Evolutionary conservation across 164 flowering plant species (phyloP).

Genomic region (Houttuynia cordata): DNA sequence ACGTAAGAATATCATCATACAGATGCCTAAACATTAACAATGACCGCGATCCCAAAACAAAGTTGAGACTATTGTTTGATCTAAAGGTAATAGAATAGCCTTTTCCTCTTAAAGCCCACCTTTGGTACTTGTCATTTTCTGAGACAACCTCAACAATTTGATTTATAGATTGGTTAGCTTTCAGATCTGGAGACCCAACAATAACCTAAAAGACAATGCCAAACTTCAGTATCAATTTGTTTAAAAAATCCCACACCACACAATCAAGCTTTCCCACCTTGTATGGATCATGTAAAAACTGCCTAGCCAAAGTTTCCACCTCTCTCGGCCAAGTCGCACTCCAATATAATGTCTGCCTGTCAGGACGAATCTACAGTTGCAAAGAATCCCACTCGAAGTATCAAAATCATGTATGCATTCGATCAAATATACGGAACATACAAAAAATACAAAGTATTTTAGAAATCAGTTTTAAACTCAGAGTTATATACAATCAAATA

Average conservation of each 20-base stretch:
- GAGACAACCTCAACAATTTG: conserved; percentile 85
- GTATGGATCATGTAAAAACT: conserved; percentile 73
- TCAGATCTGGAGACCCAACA: conserved; percentile 78
- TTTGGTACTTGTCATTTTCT: conserved; percentile 71
- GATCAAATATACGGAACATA: neutral
- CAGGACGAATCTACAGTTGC: conserved; percentile 75
- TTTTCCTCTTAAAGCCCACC: conserved; percentile 29
- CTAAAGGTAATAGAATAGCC: neutral
- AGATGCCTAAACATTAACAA: neutral
- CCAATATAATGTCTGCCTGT: conserved; percentile 96
- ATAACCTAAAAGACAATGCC: conserved; percentile 39
- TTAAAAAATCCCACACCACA: neutral
- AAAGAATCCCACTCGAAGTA: neutral
- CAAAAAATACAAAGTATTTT: too few species aligned
- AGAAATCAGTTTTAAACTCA: too few species aligned
- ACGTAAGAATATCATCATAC: too few species aligned
- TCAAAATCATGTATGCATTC: too few species aligned
- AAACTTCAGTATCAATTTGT: neutral
- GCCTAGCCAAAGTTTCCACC: conserved; percentile 85
- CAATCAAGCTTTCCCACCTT: conserved; percentile 37
- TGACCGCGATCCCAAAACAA: neutral
- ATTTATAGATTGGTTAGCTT: conserved; percentile 86
- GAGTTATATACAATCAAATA: too few species aligned
- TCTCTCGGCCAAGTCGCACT: conserved; percentile 99
- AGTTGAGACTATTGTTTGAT: neutral